These are phyloP conservation scores for Rhododendron henanense DNA, from an alignment of 148 eudicot species.

Conservation along the genomic window DNA sequence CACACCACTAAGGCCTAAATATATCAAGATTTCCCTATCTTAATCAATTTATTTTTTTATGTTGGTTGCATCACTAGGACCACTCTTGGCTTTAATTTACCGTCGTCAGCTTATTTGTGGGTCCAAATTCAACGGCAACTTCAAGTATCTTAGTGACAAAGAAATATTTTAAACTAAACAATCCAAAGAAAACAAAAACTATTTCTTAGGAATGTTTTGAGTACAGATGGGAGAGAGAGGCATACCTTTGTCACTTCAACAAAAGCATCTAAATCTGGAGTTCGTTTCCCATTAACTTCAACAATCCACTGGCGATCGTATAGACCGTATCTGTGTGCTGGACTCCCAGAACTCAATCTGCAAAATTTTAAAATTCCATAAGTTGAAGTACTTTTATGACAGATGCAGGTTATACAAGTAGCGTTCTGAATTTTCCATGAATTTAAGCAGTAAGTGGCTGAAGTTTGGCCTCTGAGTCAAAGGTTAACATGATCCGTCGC, in stretches of 20 bases:
- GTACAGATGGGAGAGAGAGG: not conserved
- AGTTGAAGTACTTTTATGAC: not conserved
- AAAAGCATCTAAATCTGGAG: constrained; percentile 84
- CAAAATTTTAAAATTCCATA: not conserved
- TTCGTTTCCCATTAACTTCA: constrained; percentile 86
- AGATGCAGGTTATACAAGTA: not conserved
- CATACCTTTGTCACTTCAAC: constrained; percentile 78
- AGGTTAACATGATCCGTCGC: not conserved
- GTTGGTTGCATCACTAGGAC: no score
- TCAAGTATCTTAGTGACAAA: no score
- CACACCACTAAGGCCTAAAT: no score
- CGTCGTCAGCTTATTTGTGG: no score
- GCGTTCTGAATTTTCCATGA: not conserved
- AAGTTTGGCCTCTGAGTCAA: not conserved
- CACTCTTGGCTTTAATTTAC: no score
- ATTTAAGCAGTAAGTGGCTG: not conserved
- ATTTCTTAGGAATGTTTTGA: not conserved
- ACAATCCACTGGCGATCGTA: constrained; percentile 93
- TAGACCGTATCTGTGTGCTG: constrained; percentile 68
- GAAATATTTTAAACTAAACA: no score
- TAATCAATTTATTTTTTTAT: no score
- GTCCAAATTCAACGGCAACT: no score
- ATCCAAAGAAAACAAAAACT: no score
- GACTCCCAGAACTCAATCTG: not conserved
- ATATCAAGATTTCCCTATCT: no score